Base-by-base conservation (phyloP, 306 rosid species). In the Cicer pinnatifidum region DNA sequence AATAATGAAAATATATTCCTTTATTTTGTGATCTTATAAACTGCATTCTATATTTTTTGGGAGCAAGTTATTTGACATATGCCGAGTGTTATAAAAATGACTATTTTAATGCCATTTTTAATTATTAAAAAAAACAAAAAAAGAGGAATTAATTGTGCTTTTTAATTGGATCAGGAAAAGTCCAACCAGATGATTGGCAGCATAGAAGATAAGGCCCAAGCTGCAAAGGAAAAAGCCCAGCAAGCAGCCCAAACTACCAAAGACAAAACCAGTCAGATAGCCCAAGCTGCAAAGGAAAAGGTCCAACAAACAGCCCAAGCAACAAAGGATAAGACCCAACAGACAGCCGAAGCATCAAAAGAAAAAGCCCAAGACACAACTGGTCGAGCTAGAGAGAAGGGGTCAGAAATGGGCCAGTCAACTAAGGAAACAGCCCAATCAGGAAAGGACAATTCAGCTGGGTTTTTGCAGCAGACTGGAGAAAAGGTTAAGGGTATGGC, bases 401-500 rank as follows among this genome's bases (percentile, higher is more conserved):
- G 82, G 4, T 66, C 64, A 0, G 83, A 76, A 5, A 51, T 80
- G 71, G 85, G 82, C 47, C 86, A 83, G 44, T 1, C 78, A 0
- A 71, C 81, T 0, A 78, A 66, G 37, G 84, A 81, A 51, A 56
- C 75, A 3, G 70, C 82, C 73, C 78, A 85, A 12, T 4, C 75
- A 0, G 84, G 82, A 0, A 81, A 82, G 41, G 87, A 73, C 17
- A 75, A 76, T 37, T 64, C 81, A 1, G 61, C 77, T 1, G 90
- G 90, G 68, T 28, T 84, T 0, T 8, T 91, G 1, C 84, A 86
- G 54, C 82, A 83, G 56, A 85, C 92, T 0, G 91, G 96, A n/a
- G 93, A 86, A 20, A 83, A 81, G 52, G 75, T 92, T 57, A 90
- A 66, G 83, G 62, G 70, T 3, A 58, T 80, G 87, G 90, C 93